Conservation (phyloP, 2,329 filamentous ascomycete species). For the Diaporthe humulicola region DNA sequence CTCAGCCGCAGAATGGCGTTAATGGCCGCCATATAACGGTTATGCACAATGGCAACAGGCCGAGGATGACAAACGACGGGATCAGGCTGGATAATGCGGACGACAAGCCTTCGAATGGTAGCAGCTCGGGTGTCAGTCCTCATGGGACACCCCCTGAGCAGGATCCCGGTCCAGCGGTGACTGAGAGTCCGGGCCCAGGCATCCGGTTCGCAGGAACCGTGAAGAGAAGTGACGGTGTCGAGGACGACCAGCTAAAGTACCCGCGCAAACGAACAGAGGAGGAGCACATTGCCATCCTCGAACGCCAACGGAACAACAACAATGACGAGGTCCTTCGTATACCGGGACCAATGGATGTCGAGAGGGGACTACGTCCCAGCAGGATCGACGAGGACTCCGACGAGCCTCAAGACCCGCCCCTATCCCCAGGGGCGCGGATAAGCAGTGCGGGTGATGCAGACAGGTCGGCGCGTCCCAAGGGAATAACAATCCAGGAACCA, state of each 20-base stretch:
- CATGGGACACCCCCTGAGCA: constrained; percentile 35
- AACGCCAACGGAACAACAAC: constrained; percentile 82
- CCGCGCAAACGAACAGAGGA: constrained; percentile 72
- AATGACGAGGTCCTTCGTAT: constrained; percentile 85
- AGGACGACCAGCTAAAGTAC: constrained; percentile 60
- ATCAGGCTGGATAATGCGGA: constrained; percentile 59
- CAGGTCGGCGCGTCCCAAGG: constrained; percentile 44
- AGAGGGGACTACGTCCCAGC: constrained; percentile 81
- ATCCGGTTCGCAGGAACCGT: constrained; percentile 80
- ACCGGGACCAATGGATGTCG: constrained; percentile 90
- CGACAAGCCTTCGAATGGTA: constrained; percentile 47
- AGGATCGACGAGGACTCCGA: constrained; percentile 56
- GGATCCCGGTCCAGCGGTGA: constrained; percentile 30
- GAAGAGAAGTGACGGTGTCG: constrained; percentile 68
- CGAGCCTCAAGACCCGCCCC: constrained; percentile 48
- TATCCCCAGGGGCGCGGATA: neutral
- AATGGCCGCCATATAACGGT: constrained; percentile 76
- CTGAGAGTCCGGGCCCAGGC: constrained; percentile 53
- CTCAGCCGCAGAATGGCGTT: constrained; percentile 72
- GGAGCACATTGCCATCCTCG: constrained; percentile 88
- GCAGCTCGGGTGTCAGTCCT: constrained; percentile 35
- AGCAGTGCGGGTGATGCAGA: constrained; percentile 22
- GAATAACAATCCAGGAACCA: constrained; percentile 74
- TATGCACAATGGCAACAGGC: constrained; percentile 68
- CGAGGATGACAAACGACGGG: constrained; percentile 72